Evolutionary conservation across 257 asterid genomes (phyloP), one percentile per base, ranked within the genome.

Genomic region (Eustoma russellianum): DNA sequence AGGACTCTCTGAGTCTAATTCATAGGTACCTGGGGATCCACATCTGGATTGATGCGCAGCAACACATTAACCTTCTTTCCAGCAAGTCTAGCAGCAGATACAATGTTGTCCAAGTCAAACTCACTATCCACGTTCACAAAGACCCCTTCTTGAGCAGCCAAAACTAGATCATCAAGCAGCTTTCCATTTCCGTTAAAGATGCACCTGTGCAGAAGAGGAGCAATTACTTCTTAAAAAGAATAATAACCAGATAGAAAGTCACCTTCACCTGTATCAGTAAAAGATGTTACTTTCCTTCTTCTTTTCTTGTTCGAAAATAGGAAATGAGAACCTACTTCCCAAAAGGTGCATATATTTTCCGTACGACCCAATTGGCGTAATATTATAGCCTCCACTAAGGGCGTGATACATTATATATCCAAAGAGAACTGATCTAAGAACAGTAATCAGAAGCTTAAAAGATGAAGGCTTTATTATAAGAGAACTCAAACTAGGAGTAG

Each of bases 181-280:
- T 91, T 87, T n/a, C 98, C 96, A 52, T 91, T 91, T 51, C 98
- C 98, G 60, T 91, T 91, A 70, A 91, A 87, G 38, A 87, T 85
- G 74, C 96, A 91, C 83, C 96, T 91, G 69, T 33, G 62, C 13
- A 28, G 53, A 41, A 51, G 30, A 24, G 1, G 3, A 24, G 30
- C 30, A 24, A 24, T 24, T 24, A 24, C 30, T 24, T 46, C 6
- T 10, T 46, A 46, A 53, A 35, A 34, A n/a, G 28, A 35, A 9
- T 15, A 13, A 53, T 13, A 4, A 14, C 17, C 46, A 1, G 5
- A 11, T 40, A 50, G 16, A 16, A 40, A 54, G 14, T 5, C 0
- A 17, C 14, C 7, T 16, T 41, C 34, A 54, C 30, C 30, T 17
- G 17, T 11, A 19, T 17, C 5, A 40, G 0, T 14, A 24, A 24